These are phyloP conservation scores for Scheffersomyces lignosus DNA, from an alignment of 805 yeast genomes.

Conservation along the genomic window DNA sequence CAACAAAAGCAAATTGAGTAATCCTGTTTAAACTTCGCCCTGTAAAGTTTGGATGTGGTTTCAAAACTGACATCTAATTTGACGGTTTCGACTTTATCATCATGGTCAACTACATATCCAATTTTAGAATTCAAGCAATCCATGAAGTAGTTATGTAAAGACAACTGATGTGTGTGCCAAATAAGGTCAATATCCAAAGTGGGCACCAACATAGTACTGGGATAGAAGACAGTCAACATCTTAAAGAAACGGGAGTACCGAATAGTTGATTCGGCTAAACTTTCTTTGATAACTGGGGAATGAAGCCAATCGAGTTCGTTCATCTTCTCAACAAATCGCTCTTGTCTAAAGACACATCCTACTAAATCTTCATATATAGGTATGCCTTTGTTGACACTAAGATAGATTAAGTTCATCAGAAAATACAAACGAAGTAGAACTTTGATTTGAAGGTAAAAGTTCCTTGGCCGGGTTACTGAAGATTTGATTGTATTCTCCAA, in stretches of 20 bases:
- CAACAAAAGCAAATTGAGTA: constrained; percentile 12
- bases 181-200: constrained; percentile 11
- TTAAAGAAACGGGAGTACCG: constrained; percentile 7
- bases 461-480: background rate
- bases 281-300: constrained; percentile 4
- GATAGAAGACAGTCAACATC: constrained; percentile 3
- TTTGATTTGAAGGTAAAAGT: background rate
- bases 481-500: background rate
- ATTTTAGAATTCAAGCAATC: constrained; percentile 1
- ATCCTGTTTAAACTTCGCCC: constrained; percentile 5
- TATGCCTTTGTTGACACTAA: constrained; percentile 2
- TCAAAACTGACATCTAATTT: constrained; percentile 3
- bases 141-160: constrained; percentile 3
- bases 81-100: background rate
- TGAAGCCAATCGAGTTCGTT: constrained; percentile 8
- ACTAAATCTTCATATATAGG: constrained; percentile 9
- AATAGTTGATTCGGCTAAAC: constrained; percentile 3
- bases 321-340: constrained; percentile 11
- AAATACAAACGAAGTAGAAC: constrained; percentile 2
- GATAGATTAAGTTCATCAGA: constrained; percentile 9
- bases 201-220: constrained; percentile 7
- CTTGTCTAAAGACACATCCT: constrained; percentile 10
- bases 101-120: background rate
- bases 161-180: constrained; percentile 12
- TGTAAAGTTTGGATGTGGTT: constrained; percentile 10